Conservation (phyloP, 148 eudicot genomes). For the Oxyria digyna region DNA sequence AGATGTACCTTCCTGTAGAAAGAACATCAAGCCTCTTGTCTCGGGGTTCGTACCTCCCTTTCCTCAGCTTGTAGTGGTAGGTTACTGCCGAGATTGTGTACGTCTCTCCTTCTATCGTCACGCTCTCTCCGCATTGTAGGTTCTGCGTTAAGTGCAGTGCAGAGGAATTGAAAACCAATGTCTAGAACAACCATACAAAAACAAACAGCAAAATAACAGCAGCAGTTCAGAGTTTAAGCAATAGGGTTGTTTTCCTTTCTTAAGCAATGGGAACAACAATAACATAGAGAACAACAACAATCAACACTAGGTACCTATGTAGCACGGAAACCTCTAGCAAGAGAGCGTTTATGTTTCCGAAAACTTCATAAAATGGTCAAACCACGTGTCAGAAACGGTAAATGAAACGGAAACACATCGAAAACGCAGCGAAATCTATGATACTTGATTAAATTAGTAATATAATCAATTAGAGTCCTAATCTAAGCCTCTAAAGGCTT, state of each 20-base stretch:
- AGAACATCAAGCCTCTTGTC: constrained; percentile 90
- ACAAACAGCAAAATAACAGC: no score
- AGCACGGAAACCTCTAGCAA: not conserved
- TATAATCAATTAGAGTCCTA: no score
- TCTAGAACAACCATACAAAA: no score
- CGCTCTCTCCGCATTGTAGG: constrained; percentile 86
- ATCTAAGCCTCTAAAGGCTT: no score
- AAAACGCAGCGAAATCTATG: no score
- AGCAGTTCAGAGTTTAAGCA: not conserved
- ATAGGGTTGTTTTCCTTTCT: not conserved
- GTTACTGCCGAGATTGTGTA: constrained; percentile 85
- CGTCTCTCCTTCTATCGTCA: constrained; percentile 80
- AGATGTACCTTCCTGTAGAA: constrained; percentile 78
- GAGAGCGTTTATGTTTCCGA: no score
- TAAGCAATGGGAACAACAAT: not conserved
- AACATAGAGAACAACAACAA: no score
- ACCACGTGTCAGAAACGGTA: no score
- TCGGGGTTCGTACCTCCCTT: constrained; percentile 84
- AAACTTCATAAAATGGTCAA: no score
- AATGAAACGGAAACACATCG: no score
- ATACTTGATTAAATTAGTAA: no score
- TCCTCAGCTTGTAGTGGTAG: constrained; percentile 74
- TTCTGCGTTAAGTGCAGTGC: constrained; percentile 39
- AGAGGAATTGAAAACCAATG: no score
- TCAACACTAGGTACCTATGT: not conserved